Percentiles rank a stretch among this genome's conserved stretches.
Evolutionary conservation across 2,329 filamentous ascomycete genomes (phyloP).

Genomic region (Fusarium sp.): DNA sequence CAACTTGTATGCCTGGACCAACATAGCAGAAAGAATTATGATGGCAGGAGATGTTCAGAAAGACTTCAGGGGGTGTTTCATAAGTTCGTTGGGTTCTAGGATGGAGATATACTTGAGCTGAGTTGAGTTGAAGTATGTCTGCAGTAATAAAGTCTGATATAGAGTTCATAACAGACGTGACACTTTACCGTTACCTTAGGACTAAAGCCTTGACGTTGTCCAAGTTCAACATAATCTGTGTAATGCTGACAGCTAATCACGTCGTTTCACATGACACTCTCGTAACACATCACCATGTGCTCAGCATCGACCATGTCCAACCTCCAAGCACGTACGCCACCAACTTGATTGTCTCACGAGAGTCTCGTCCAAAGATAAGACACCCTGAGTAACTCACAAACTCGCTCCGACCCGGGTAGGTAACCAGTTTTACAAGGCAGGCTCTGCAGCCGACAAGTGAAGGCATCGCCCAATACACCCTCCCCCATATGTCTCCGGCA

Average conservation of each 20-base stretch:
- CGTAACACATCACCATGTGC: neutral
- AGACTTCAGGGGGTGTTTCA: neutral
- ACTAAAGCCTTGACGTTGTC: neutral
- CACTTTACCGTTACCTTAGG: neutral
- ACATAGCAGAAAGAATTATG: neutral
- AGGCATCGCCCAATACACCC: slow-evolving; percentile 15
- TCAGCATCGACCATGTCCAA: neutral
- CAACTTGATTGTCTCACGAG: slow-evolving; percentile 2
- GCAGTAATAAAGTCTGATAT: too few relatives aligned
- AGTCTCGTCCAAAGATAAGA: neutral
- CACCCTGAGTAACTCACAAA: too few relatives aligned
- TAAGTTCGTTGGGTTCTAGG: neutral
- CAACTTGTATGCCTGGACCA: slow-evolving; percentile 1
- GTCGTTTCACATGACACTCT: neutral
- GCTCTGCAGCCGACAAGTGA: slow-evolving; percentile 2
- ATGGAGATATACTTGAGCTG: neutral
- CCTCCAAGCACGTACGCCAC: slow-evolving; percentile 13
- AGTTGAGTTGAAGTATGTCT: neutral
- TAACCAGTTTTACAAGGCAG: neutral
- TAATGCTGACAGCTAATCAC: neutral
- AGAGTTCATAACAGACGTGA: neutral
- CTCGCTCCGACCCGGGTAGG: too few relatives aligned
- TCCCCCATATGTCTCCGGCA: neutral
- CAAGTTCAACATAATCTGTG: neutral
- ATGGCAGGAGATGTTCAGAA: neutral